These are phyloP conservation scores for Aspergillus candidus DNA, from an alignment of 2,329 filamentous ascomycete genomes.

Conservation along the genomic window DNA sequence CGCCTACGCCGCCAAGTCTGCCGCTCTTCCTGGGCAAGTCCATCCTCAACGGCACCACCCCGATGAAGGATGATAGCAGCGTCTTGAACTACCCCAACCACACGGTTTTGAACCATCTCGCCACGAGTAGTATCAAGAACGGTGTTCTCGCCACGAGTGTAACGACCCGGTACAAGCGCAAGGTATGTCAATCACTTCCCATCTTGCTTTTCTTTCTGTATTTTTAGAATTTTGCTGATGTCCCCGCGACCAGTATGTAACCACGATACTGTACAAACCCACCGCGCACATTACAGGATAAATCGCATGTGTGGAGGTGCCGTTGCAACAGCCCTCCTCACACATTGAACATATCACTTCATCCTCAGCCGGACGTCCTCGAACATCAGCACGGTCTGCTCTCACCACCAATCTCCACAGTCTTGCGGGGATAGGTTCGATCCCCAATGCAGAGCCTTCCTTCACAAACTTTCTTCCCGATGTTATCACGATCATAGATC, in stretches of 20 bases:
- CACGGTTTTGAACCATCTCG: conserved; percentile 90
- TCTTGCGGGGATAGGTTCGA: too few species aligned
- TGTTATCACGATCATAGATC: too few species aligned
- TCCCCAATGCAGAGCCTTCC: too few species aligned
- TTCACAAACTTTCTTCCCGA: too few species aligned
- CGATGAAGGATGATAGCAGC: conserved; percentile 97
- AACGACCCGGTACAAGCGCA: conserved; percentile 95
- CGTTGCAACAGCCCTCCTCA: not conserved
- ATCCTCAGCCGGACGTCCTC: not conserved
- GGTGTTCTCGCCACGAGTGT: conserved; percentile 91
- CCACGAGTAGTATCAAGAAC: conserved; percentile 96
- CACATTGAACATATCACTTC: not conserved
- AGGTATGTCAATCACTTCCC: conserved; percentile 38
- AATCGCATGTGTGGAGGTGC: conserved; percentile 6
- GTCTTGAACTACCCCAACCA: conserved; percentile 96
- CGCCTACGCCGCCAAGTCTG: conserved; percentile 76
- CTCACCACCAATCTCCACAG: too few species aligned
- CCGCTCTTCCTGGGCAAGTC: conserved; percentile 91
- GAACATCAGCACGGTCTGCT: too few species aligned
- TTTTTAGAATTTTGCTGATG: not conserved
- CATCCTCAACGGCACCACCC: conserved; percentile 82
- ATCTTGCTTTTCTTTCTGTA: conserved; percentile 2
- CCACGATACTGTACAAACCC: conserved; percentile 95
- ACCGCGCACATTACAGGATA: conserved; percentile 46
- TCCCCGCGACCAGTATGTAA: conserved; percentile 66